A percentile compares a stretch with the other conserved stretches of the same genome.
These are phyloP conservation scores for Tephrocybe sp. DNA, from an alignment of 768 basidiomycete genomes.

Conservation along the genomic window DNA sequence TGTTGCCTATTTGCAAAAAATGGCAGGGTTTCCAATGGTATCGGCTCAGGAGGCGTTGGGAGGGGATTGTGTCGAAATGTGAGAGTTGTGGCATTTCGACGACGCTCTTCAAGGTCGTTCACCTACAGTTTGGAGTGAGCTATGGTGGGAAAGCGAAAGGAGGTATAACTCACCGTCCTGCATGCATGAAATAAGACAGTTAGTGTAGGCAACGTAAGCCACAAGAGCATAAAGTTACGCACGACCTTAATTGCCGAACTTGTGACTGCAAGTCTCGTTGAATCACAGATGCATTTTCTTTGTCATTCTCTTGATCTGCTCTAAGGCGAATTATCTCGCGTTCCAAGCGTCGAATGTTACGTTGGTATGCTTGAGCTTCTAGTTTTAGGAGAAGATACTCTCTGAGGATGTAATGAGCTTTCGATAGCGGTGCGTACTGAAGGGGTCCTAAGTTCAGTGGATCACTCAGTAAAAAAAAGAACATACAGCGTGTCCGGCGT, in stretches of 20 bases:
- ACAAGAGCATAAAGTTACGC: conserved; percentile 15
- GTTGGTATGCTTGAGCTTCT: conserved; percentile 26
- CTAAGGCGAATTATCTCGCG: conserved; percentile 27
- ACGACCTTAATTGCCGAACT: conserved; percentile 29
- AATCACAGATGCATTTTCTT: conserved; percentile 30
- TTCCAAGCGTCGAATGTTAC: conserved; percentile 28
- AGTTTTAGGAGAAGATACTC: conserved; percentile 36
- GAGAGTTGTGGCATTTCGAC: conserved; percentile 24
- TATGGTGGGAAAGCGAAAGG: background rate
- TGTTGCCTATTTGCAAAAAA: conserved; percentile 29
- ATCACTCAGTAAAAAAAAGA: conserved; percentile 12
- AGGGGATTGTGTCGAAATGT: conserved; percentile 45
- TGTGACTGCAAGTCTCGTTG: conserved; percentile 32
- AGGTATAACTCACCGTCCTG: conserved; percentile 18
- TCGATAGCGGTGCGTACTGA: conserved; percentile 26
- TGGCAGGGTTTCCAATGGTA: conserved; percentile 43
- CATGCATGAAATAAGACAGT: background rate
- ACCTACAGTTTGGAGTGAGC: conserved; percentile 16
- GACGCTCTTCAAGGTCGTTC: conserved; percentile 33
- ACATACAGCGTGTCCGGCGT: conserved; percentile 36
- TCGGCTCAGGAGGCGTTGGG: conserved; percentile 53
- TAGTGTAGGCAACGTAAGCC: background rate
- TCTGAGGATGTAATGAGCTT: conserved; percentile 32
- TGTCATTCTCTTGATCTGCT: conserved; percentile 27
- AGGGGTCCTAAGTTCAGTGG: background rate